Percentiles rank a stretch among this genome's conserved stretches.
Conservation (phyloP, 2,329 filamentous ascomycete genomes). For the Ophiostoma sp. region DNA sequence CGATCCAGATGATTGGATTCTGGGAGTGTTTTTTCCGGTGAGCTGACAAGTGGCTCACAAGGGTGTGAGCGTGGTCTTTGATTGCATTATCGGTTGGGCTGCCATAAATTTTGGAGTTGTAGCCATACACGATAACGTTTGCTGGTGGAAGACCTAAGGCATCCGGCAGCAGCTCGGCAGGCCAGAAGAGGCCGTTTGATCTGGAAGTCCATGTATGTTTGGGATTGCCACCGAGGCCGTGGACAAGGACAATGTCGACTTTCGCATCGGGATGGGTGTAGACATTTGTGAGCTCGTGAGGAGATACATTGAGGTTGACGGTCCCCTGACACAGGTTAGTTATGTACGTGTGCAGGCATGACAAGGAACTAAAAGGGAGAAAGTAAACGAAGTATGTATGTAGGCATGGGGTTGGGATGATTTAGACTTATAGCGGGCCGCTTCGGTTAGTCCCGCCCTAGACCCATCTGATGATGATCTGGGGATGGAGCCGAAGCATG, state of each 20-base stretch:
- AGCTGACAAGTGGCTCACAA: conserved; percentile 57
- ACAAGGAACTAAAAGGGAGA: neutral
- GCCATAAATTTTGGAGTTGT: conserved; percentile 62
- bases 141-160: conserved; percentile 54
- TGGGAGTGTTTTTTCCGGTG: conserved; percentile 55
- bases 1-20: conserved; percentile 70
- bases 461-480: neutral
- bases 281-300: conserved; percentile 55
- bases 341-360: neutral
- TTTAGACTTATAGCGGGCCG: neutral
- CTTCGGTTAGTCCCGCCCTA: neutral
- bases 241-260: conserved; percentile 64
- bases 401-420: neutral
- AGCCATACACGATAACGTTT: conserved; percentile 66
- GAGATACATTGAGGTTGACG: conserved; percentile 18
- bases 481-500: neutral
- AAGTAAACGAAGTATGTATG: neutral
- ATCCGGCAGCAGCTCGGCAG: conserved; percentile 58
- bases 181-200: conserved; percentile 61
- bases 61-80: conserved; percentile 64
- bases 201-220: conserved; percentile 56
- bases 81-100: conserved; percentile 59
- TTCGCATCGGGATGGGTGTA: conserved; percentile 55
- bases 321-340: conserved; percentile 7
- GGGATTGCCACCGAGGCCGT: conserved; percentile 64